phyloP scores from a whole-genome alignment of 495 filamentous ascomycete genomes.

The Xylaria nigripes region DNA sequence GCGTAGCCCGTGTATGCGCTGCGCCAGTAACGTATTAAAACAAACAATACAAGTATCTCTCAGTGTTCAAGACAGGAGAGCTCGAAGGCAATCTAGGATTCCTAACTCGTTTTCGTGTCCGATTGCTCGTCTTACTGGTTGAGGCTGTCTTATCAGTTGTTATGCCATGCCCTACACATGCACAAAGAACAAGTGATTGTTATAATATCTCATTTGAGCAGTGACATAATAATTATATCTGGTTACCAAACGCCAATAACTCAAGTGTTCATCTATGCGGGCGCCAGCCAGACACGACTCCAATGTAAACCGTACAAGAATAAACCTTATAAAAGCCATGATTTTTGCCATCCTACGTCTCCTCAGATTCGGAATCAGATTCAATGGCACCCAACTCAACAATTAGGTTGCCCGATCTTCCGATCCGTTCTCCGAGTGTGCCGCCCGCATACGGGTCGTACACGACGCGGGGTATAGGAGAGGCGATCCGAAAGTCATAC shows the following conservation, averaged over 20 bases:
- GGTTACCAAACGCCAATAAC: background rate
- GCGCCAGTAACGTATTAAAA: no score
- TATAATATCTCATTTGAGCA: no score
- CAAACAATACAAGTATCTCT: background rate
- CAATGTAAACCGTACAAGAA: background rate
- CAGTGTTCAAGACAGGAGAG: background rate
- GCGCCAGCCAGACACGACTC: background rate
- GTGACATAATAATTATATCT: background rate
- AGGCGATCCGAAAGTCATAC: slow-evolving; percentile 74
- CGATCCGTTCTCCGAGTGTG: slow-evolving; percentile 62
- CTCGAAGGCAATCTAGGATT: no score
- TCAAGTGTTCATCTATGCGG: background rate
- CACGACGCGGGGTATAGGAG: slow-evolving; percentile 71
- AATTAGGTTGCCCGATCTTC: slow-evolving; percentile 78
- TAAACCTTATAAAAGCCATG: background rate
- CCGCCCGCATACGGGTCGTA: slow-evolving; percentile 58
- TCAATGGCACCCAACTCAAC: slow-evolving; percentile 51
- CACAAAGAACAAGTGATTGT: no score
- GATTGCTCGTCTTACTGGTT: no score
- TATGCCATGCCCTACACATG: no score
- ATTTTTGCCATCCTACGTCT: background rate
- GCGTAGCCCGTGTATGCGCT: background rate
- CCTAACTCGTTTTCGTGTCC: no score
- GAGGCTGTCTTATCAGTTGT: no score
- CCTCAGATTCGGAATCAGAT: slow-evolving; percentile 11